Evolutionary conservation across 768 basidiomycete genomes (phyloP), one percentile per base, ranked within the genome.

Genomic region (Leccinum aurantiacum): DNA sequence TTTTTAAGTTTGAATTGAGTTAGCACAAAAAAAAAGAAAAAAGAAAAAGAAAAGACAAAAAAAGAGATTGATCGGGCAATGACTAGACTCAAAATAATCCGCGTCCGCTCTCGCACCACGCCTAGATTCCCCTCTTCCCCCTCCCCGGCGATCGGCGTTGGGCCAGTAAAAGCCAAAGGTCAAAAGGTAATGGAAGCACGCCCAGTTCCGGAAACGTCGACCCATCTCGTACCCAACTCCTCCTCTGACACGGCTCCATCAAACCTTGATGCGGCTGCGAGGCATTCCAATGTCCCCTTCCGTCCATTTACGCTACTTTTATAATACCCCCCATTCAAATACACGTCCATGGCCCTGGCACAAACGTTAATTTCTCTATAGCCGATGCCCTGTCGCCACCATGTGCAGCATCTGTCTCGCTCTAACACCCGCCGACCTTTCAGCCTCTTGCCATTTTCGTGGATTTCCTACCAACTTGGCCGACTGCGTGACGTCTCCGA

Each of bases 1-100:
- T 79, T 82, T 46, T 82, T 79, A 79, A 80, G 81, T 86, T 85
- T 80, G 77, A 77, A 80, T 83, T 82, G 79, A 80, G 80, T 81
- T 82, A 76, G 63, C 63, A 70, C 69, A 71, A 58, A 44, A 44
- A 10, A 17, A 8, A 41, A 41, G 9, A 9, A 0, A 10, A n/a
- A 10, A 6, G 1, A 44, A 41, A 41, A 17, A 9, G 0, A 10
- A n/a, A 10, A 6, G 1, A 44, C 5, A n/a, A 10, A n/a, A 8
- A 38, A 41, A 41, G 17, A 37, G 35, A 41, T 41, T 57, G 70
- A 71, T 73, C 70, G 70, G 70, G 59, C 41, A 47, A 49, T 54
- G 13, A 15, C 48, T 11, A 46, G 44, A n/a, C 44, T 41, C 41
- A 8, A 41, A 41, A 49, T 25, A 24, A 15, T n/a, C 54, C 53